A percentile compares a stretch with the other conserved stretches of the same genome.
These are phyloP conservation scores for Fonsecaea nubica DNA, from an alignment of 2,329 filamentous ascomycete species.

Conservation along the genomic window DNA sequence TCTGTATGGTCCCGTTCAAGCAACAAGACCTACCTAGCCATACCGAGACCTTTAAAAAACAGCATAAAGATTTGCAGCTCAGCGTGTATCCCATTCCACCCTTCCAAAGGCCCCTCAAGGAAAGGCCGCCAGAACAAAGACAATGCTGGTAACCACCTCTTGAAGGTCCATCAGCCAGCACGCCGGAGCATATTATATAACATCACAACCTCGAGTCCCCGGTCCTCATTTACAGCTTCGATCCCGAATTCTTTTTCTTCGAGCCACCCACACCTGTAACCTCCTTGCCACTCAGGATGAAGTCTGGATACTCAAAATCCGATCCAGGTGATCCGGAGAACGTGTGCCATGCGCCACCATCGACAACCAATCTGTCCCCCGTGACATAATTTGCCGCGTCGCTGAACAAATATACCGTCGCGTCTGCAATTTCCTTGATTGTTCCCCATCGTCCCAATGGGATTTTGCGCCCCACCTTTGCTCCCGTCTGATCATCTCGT, in stretches of 20 bases:
- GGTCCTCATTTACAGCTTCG: constrained; percentile 27
- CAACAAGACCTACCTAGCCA: not conserved
- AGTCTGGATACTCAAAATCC: constrained; percentile 63
- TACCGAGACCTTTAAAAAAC: not conserved
- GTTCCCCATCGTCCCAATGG: constrained; percentile 79
- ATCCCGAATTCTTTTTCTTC: constrained; percentile 57
- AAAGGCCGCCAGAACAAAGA: not conserved
- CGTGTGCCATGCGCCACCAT: constrained; percentile 60
- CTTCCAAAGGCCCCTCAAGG: not conserved
- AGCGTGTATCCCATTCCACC: not conserved
- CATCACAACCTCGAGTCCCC: not conserved
- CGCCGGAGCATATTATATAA: not conserved
- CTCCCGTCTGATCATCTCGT: constrained; percentile 50
- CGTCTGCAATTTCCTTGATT: constrained; percentile 88
- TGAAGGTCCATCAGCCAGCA: not conserved
- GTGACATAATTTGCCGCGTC: constrained; percentile 87
- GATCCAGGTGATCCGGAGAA: constrained; percentile 40
- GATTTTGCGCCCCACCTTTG: constrained; percentile 53
- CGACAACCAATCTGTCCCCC: constrained; percentile 75
- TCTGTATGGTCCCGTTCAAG: not conserved
- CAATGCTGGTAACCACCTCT: not conserved
- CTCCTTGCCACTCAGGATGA: constrained; percentile 60
- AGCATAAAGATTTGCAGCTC: not conserved
- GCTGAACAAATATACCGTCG: constrained; percentile 86
- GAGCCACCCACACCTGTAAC: constrained; percentile 65